phyloP scores from a whole-genome alignment of 805 yeast species.

The Zygosaccharomyces gambellarensis region DNA sequence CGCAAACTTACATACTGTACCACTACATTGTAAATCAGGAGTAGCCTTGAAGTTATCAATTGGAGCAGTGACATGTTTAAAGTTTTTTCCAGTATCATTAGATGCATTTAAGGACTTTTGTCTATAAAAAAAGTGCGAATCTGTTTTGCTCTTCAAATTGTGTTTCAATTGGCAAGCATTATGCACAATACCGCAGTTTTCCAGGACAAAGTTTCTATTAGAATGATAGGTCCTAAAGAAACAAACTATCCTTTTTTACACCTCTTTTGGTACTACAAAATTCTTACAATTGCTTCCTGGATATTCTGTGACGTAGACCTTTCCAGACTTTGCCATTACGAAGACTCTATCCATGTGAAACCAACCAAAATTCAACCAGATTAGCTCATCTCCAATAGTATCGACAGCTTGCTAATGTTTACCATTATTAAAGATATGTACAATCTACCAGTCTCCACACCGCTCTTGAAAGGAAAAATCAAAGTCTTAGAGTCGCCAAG shows the following conservation, averaged over 20 bases:
- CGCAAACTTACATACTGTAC: not conserved
- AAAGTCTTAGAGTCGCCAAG: no score
- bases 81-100: not conserved
- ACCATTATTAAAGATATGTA: conserved; percentile 53
- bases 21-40: not conserved
- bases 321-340: not conserved
- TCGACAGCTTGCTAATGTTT: conserved; percentile 37
- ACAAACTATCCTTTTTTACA: not conserved
- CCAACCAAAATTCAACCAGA: conserved; percentile 9
- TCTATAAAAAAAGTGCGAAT: not conserved
- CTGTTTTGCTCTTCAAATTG: no score
- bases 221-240: conserved; percentile 17
- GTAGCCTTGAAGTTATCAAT: not conserved
- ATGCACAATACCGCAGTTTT: conserved; percentile 11
- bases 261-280: not conserved
- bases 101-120: not conserved
- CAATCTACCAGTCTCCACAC: no score
- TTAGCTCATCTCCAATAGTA: conserved; percentile 7
- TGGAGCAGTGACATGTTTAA: not conserved
- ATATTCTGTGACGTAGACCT: conserved; percentile 24
- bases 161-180: no score
- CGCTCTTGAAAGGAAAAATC: no score
- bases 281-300: conserved; percentile 28
- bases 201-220: conserved; percentile 11
- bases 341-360: conserved; percentile 20